These are phyloP conservation scores for Pseudogymnoascus sp. DNA, from an alignment of 2,329 filamentous ascomycete species.

Conservation along the genomic window DNA sequence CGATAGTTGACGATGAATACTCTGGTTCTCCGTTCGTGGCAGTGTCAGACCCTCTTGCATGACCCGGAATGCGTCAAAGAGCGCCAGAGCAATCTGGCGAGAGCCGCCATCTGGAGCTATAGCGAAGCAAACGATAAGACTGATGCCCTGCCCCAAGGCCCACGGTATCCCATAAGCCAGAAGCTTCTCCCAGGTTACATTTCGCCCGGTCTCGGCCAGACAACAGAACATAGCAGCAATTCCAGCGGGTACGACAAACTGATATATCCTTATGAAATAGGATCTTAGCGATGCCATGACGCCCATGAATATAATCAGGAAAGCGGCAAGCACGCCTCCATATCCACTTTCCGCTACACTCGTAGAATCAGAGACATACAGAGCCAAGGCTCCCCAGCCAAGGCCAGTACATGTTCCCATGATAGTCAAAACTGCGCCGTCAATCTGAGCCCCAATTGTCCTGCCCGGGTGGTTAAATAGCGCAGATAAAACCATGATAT, in stretches of 20 bases:
- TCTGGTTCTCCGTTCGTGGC: constrained; percentile 28
- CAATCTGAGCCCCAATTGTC: constrained; percentile 47
- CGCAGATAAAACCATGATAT: constrained; percentile 48
- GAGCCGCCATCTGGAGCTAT: constrained; percentile 49
- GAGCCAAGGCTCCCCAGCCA: constrained; percentile 45
- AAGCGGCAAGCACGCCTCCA: constrained; percentile 46
- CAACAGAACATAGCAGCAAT: constrained; percentile 46
- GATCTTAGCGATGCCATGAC: constrained; percentile 44
- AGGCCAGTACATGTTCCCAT: constrained; percentile 44
- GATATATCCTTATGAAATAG: constrained; percentile 47
- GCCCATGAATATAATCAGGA: constrained; percentile 44
- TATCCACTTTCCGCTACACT: constrained; percentile 37
- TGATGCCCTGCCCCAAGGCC: constrained; percentile 45
- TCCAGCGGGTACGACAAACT: constrained; percentile 45
- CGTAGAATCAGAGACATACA: constrained; percentile 46
- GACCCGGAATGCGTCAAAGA: constrained; percentile 38
- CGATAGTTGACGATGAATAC: constrained; percentile 36
- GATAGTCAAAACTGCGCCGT: constrained; percentile 45
- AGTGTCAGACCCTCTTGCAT: constrained; percentile 36
- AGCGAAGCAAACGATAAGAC: constrained; percentile 38
- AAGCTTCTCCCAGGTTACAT: constrained; percentile 41
- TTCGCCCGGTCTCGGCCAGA: constrained; percentile 39
- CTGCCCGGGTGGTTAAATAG: constrained; percentile 50
- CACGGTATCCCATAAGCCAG: constrained; percentile 46
- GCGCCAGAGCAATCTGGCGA: constrained; percentile 38